phyloP scores from a whole-genome alignment of 331 rosid species.

The Malus hybrid region DNA sequence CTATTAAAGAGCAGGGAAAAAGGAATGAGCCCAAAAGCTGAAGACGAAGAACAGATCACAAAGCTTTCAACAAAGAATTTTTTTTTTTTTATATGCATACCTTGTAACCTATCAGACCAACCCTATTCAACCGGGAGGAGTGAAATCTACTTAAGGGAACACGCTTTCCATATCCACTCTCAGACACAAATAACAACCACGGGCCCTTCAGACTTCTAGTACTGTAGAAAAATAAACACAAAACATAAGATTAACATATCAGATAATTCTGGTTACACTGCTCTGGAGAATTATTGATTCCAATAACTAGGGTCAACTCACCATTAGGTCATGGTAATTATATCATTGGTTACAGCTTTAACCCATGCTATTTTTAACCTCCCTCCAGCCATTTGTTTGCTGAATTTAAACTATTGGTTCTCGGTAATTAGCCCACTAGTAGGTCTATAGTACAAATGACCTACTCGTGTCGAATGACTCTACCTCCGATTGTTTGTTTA shows the following conservation, averaged over 20 bases:
- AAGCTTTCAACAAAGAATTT: not conserved
- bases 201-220: constrained; percentile 54
- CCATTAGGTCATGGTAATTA: not conserved
- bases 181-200: constrained; percentile 93
- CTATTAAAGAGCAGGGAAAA: constrained; percentile 27
- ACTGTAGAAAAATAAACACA: constrained; percentile 21
- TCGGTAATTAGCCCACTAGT: not conserved
- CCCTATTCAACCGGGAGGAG: constrained; percentile 62
- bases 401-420: not conserved
- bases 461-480: not conserved
- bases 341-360: not conserved
- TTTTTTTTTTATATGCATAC: constrained; percentile 23
- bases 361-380: not conserved
- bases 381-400: not conserved
- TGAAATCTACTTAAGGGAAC: constrained; percentile 84
- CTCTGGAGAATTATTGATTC: not conserved
- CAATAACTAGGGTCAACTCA: not conserved
- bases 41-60: not conserved
- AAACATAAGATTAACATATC: not conserved
- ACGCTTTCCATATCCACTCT: constrained; percentile 88
- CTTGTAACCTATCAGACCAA: constrained; percentile 95
- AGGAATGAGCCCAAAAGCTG: not conserved
- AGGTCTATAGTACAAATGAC: not conserved
- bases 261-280: not conserved
- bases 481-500: not conserved